Percentiles rank a stretch among this genome's conserved stretches.
Conservation (phyloP, 2,329 filamentous ascomycete species). For the Elsinoe arachidis region DNA sequence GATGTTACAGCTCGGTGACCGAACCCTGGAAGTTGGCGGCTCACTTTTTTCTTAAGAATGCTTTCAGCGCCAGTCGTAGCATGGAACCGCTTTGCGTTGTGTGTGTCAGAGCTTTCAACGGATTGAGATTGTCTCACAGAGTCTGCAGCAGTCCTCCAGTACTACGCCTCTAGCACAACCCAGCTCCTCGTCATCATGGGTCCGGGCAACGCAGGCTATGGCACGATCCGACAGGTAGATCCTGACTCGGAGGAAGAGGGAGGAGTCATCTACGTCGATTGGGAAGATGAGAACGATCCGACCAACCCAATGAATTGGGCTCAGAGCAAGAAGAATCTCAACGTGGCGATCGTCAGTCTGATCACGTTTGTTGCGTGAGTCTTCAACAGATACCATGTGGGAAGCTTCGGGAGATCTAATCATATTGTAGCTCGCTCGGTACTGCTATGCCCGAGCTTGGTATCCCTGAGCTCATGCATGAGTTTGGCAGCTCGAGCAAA, state of each 20-base stretch:
- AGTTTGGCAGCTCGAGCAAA: conserved; percentile 48
- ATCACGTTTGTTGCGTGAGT: conserved; percentile 35
- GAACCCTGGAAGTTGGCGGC: conserved; percentile 6
- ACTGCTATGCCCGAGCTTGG: conserved; percentile 60
- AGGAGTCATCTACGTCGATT: conserved; percentile 37
- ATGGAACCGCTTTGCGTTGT: neutral
- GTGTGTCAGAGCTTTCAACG: neutral
- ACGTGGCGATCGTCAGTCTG: conserved; percentile 40
- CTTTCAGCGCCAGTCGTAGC: neutral
- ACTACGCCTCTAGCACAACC: neutral
- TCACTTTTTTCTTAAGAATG: neutral
- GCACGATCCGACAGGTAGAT: conserved; percentile 6
- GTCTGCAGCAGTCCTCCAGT: neutral
- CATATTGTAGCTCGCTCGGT: conserved; percentile 35
- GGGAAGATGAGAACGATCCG: conserved; percentile 47
- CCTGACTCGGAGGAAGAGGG: conserved; percentile 5
- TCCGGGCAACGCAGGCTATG: conserved; percentile 2
- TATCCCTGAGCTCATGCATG: conserved; percentile 52
- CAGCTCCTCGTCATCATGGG: neutral
- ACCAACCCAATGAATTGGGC: conserved; percentile 55
- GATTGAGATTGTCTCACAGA: neutral
- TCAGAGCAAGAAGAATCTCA: conserved; percentile 36
- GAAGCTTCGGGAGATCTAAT: neutral
- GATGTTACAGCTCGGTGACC: neutral
- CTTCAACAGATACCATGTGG: neutral